A percentile compares a stretch with the other conserved stretches of the same genome.
phyloP scores from a whole-genome alignment of 1,284 basidiomycete species.

The Stygiomarasmius scandens region DNA sequence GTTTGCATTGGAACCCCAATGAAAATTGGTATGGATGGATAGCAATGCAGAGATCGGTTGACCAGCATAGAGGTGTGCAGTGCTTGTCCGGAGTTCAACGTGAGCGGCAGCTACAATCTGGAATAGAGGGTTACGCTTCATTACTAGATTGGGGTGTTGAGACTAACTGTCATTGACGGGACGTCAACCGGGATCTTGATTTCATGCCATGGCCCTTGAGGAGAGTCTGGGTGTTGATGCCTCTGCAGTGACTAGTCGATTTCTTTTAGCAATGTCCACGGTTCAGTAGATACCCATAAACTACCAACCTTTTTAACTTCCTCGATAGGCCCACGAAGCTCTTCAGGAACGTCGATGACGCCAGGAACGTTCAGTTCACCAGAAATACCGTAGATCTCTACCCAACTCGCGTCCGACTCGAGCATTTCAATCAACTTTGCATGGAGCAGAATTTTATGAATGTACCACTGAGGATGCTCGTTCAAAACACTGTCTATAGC shows the following conservation, averaged over 20 bases:
- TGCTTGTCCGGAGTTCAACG: constrained; percentile 45
- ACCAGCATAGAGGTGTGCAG: constrained; percentile 68
- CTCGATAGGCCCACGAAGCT: constrained; percentile 39
- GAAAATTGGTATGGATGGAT: constrained; percentile 68
- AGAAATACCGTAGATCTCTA: constrained; percentile 65
- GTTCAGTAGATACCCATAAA: background rate
- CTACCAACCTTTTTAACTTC: constrained; percentile 44
- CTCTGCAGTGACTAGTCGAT: constrained; percentile 42
- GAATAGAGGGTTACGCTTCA: constrained; percentile 2
- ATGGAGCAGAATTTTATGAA: constrained; percentile 44
- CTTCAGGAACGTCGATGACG: constrained; percentile 35
- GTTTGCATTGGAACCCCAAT: constrained; percentile 63
- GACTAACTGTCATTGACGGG: constrained; percentile 74
- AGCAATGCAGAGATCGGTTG: constrained; percentile 73
- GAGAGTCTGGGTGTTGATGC: constrained; percentile 39
- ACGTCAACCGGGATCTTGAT: constrained; percentile 82
- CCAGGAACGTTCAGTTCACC: constrained; percentile 65
- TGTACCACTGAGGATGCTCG: constrained; percentile 31
- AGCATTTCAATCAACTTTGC: constrained; percentile 59
- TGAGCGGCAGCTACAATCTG: constrained; percentile 76
- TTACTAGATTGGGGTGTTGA: constrained; percentile 1
- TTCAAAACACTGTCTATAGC: constrained; percentile 45
- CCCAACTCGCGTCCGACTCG: constrained; percentile 65
- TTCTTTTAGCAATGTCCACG: background rate
- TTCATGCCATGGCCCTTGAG: constrained; percentile 60